Percentiles rank a stretch among this genome's conserved stretches.
phyloP scores from a whole-genome alignment of 129 eudicot species.

The sunflower (Helianthus annuus) region HanXRQr2.0-SUNRISE NC_035436.2:199880783-199881282 shows the following conservation, averaged over 20 bases:
- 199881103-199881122: background rate
- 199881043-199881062: background rate
- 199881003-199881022: background rate
- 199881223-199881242: background rate
- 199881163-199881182: slow-evolving; percentile 37
- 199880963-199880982: background rate
- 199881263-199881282: background rate
- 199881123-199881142: slow-evolving; percentile 35
- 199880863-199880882: slow-evolving; percentile 32
- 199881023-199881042: background rate
- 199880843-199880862: slow-evolving; percentile 37
- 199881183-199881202: slow-evolving; percentile 35
- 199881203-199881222: background rate
- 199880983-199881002: slow-evolving; percentile 16
- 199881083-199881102: background rate
- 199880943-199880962: background rate
- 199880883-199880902: slow-evolving; percentile 32
- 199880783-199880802: slow-evolving; percentile 27
- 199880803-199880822: slow-evolving; percentile 45
- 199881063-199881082: background rate
- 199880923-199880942: background rate
- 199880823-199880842: slow-evolving; percentile 50
- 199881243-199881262: slow-evolving; percentile 4
- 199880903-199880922: background rate
- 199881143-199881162: slow-evolving; percentile 15